A percentile compares a stretch with the other conserved stretches of the same genome.
Conservation (phyloP, 177 flowering plant species). For the Vitis hybrid region DNA sequence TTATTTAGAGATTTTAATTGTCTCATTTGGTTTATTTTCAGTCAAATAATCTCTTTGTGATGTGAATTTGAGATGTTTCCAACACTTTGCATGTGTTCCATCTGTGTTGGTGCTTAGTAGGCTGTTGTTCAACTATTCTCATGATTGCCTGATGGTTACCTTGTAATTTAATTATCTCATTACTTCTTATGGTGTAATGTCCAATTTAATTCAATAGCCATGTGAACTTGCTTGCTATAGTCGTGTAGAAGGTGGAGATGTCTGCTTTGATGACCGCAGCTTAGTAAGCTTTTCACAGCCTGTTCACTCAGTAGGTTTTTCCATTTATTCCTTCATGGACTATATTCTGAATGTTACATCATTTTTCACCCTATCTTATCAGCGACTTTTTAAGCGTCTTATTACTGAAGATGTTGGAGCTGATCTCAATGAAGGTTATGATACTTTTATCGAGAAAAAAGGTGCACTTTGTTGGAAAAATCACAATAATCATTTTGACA, state of each 20-base stretch:
- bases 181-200: slow-evolving; percentile 10
- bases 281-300: slow-evolving; percentile 53
- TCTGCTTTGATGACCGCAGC: slow-evolving; percentile 86
- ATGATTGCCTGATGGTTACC: neutral
- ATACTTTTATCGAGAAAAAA: slow-evolving; percentile 70
- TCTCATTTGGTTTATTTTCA: neutral
- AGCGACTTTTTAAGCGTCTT: slow-evolving; percentile 92
- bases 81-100: neutral
- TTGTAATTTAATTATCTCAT: neutral
- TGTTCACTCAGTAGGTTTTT: too few relatives aligned
- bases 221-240: slow-evolving; percentile 91
- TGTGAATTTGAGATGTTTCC: slow-evolving; percentile 2
- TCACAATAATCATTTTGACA: neutral
- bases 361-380: slow-evolving; percentile 3
- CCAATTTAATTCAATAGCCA: slow-evolving; percentile 50
- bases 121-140: neutral
- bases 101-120: neutral
- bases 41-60: neutral
- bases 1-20: neutral
- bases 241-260: slow-evolving; percentile 86
- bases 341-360: neutral
- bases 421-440: slow-evolving; percentile 89
- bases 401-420: slow-evolving; percentile 83
- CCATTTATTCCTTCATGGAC: neutral
- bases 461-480: slow-evolving; percentile 37